These are phyloP conservation scores for Cairneyella variabilis DNA, from an alignment of 495 filamentous ascomycete genomes.

Conservation along the genomic window DNA sequence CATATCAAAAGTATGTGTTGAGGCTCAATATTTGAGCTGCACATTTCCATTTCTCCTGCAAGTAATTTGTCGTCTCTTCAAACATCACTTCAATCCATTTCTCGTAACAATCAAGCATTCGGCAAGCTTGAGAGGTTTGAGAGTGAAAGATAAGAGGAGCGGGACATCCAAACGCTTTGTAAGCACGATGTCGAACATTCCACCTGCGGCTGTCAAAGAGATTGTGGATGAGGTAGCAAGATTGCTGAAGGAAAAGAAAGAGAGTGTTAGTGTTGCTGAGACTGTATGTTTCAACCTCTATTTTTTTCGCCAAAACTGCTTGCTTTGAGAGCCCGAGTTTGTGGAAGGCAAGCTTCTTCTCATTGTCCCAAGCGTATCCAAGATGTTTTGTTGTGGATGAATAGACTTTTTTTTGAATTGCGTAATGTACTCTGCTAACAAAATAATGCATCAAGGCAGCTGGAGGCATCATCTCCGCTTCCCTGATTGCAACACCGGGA, in stretches of 20 bases:
- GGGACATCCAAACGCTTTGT: too few species aligned
- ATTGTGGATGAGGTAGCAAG: slow-evolving; percentile 46
- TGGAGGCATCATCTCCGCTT: slow-evolving; percentile 56
- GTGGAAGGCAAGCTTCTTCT: too few species aligned
- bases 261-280: slow-evolving; percentile 56
- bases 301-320: not conserved
- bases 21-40: too few species aligned
- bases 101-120: too few species aligned
- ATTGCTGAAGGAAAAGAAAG: slow-evolving; percentile 47
- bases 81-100: too few species aligned
- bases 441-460: slow-evolving; percentile 40
- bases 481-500: slow-evolving; percentile 51
- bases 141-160: too few species aligned
- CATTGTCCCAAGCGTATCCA: too few species aligned
- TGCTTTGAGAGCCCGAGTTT: not conserved
- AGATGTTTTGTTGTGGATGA: too few species aligned
- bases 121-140: too few species aligned
- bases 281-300: slow-evolving; percentile 35
- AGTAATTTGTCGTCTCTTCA: too few species aligned
- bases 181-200: slow-evolving; percentile 31
- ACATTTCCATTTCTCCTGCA: too few species aligned
- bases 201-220: slow-evolving; percentile 43
- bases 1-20: too few species aligned
- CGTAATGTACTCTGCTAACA: not conserved
- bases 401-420: not conserved